A percentile compares a stretch with the other conserved stretches of the same genome.
These are phyloP conservation scores for Talaromyces atroroseus DNA, from an alignment of 2,329 filamentous ascomycete species.

Conservation along the genomic window DNA sequence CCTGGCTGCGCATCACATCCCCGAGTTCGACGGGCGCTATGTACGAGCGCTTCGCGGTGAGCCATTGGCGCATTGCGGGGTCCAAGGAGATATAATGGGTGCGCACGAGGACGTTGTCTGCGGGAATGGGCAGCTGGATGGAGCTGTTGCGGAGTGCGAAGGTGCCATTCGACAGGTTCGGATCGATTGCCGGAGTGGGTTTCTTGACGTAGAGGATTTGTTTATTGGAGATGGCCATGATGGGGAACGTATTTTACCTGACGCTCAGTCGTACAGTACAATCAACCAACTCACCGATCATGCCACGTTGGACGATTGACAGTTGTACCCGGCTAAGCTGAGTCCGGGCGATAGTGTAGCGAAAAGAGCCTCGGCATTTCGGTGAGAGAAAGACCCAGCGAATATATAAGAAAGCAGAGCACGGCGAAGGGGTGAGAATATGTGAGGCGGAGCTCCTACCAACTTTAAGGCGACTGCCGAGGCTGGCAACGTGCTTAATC, in stretches of 20 bases:
- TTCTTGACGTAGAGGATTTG: slow-evolving; percentile 33
- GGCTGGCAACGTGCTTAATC: not conserved
- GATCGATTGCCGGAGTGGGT: slow-evolving; percentile 31
- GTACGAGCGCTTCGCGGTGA: slow-evolving; percentile 58
- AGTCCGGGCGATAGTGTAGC: not conserved
- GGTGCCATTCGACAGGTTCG: slow-evolving; percentile 30
- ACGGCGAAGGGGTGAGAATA: not conserved
- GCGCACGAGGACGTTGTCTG: slow-evolving; percentile 57
- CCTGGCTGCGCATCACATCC: slow-evolving; percentile 61
- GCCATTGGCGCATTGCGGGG: slow-evolving; percentile 70
- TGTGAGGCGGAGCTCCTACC: not conserved
- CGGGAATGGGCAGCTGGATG: slow-evolving; percentile 25
- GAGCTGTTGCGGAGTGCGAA: slow-evolving; percentile 28
- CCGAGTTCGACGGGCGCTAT: slow-evolving; percentile 63
- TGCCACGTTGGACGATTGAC: no score
- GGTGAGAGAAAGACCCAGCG: no score
- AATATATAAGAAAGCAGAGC: no score
- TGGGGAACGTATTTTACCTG: not conserved
- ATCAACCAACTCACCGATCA: no score
- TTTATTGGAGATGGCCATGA: slow-evolving; percentile 24
- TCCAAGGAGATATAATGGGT: slow-evolving; percentile 63
- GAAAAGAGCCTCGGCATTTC: not conserved
- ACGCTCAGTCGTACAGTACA: not conserved
- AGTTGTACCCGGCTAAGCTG: not conserved
- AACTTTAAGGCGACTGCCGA: not conserved